Base-by-base conservation (phyloP, 2,329 filamentous ascomycete genomes). In the Fusarium devonianum region DNA sequence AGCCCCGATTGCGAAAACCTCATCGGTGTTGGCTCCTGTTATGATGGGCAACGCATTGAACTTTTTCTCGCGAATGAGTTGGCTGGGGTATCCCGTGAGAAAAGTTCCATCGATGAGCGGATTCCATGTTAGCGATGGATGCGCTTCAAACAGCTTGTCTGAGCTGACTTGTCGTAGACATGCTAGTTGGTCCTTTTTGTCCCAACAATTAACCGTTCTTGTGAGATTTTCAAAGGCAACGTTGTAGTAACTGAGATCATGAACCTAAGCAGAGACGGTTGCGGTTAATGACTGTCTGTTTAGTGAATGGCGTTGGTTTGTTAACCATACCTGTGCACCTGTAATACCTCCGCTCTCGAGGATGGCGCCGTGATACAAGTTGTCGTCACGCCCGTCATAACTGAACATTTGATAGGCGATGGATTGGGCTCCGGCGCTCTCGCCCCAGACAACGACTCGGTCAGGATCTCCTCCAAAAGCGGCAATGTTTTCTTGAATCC, bases 331-430 rank as follows among this genome's bases (percentile, higher is more conserved):
- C 50, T 63, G 61, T 4, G 52, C 58, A 4, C 61, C 61, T 3
- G 61, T 63, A 1, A 60, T 45, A 0, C 72, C 71, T 4, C 80
- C 80, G 10, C 78, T 82, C 42, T 85, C 75, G 42, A 79, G 69
- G 33, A 82, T 84, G 2, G 76, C 82, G 7, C 69, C 78, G 4
- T 75, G 74, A 60, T 83, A 86, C 0, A 86, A 68, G 0, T 71
- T 69, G 45, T 85, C 81, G 41, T 85, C 75, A 21, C 80, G 71
- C 0, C 83, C 82, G 25, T 76, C 77, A 53, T 83, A 82, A 7
- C 80, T 78, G 22, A 80, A 74, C 16, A 84, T 69, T 18, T 85
- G 83, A 37, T 73, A 73, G 3, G 70, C 68, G 12, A 70, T 71
- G 34, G 71, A 73, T 43, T 74, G 70, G 0, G 73, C 73, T 2